Evolutionary conservation across 108 stramenopile species (phyloP).

Genomic region (Phaeodactylum tricornutum): DNA sequence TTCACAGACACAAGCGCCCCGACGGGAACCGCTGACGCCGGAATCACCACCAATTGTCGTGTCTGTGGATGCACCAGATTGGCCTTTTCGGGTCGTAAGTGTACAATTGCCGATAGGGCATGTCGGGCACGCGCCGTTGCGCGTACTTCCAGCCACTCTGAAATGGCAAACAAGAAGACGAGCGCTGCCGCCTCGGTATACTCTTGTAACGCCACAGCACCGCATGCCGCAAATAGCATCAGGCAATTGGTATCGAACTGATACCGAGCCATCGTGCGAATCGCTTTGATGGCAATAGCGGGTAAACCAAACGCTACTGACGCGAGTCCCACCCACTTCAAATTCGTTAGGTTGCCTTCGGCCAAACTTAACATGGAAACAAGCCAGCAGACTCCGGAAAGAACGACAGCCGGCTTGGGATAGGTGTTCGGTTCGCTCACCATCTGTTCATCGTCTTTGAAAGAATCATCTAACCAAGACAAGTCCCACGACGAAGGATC

Average conservation of each 20-base stretch:
- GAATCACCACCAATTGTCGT: slow-evolving; percentile 42
- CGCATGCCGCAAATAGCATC: slow-evolving; percentile 71
- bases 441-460: not conserved
- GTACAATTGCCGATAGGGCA: slow-evolving; percentile 63
- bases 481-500: slow-evolving; percentile 14
- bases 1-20: slow-evolving; percentile 77
- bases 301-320: slow-evolving; percentile 54
- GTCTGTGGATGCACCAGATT: slow-evolving; percentile 51
- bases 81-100: slow-evolving; percentile 63
- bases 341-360: slow-evolving; percentile 44
- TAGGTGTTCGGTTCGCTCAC: too few species aligned
- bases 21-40: slow-evolving; percentile 47
- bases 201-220: slow-evolving; percentile 67
- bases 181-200: slow-evolving; percentile 76
- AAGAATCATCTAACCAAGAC: not conserved
- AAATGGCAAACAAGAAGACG: slow-evolving; percentile 61
- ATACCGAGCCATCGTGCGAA: slow-evolving; percentile 25
- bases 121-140: slow-evolving; percentile 60
- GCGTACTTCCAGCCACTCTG: slow-evolving; percentile 55
- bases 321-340: slow-evolving; percentile 48
- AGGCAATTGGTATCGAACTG: slow-evolving; percentile 70
- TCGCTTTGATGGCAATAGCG: slow-evolving; percentile 53
- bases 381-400: slow-evolving; percentile 47
- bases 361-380: slow-evolving; percentile 50
- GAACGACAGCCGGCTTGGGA: slow-evolving; percentile 15